phyloP scores from a whole-genome alignment of 2,329 filamentous ascomycete genomes.

The Lecanicillium sp. region DNA sequence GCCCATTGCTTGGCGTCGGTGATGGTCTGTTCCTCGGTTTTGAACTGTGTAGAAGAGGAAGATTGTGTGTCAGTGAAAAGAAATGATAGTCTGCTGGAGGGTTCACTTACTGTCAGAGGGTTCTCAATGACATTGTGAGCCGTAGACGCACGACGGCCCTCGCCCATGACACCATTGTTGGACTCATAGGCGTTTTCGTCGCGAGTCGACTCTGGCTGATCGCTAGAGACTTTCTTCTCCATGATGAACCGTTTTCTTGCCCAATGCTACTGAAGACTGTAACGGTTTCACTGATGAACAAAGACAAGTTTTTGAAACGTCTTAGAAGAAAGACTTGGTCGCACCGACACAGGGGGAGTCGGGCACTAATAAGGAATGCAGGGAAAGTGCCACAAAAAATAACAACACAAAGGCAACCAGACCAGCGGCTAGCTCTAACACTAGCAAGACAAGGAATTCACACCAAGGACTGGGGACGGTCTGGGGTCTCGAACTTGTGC shows the following conservation, averaged over 20 bases:
- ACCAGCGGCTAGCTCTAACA: no score
- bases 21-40: slow-evolving; percentile 16
- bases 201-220: slow-evolving; percentile 5
- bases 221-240: slow-evolving; percentile 10
- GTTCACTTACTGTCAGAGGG: slow-evolving; percentile 19
- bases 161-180: slow-evolving; percentile 2
- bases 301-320: neutral
- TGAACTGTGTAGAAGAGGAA: no score
- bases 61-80: neutral
- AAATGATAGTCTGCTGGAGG: neutral
- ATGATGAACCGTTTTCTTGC: neutral
- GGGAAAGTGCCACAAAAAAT: no score
- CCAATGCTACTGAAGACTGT: no score
- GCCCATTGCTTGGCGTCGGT: slow-evolving; percentile 42
- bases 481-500: no score
- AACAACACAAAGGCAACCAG: no score
- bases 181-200: slow-evolving; percentile 8
- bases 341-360: neutral
- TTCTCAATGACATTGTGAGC: slow-evolving; percentile 25
- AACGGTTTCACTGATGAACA: neutral
- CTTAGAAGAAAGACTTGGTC: neutral
- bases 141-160: slow-evolving; percentile 14
- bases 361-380: neutral
- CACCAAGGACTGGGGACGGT: no score
- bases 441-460: no score